A percentile compares a stretch with the other conserved stretches of the same genome.
Evolutionary conservation across 805 yeast species (phyloP).

Genomic region (Candida sakaeoensis): DNA sequence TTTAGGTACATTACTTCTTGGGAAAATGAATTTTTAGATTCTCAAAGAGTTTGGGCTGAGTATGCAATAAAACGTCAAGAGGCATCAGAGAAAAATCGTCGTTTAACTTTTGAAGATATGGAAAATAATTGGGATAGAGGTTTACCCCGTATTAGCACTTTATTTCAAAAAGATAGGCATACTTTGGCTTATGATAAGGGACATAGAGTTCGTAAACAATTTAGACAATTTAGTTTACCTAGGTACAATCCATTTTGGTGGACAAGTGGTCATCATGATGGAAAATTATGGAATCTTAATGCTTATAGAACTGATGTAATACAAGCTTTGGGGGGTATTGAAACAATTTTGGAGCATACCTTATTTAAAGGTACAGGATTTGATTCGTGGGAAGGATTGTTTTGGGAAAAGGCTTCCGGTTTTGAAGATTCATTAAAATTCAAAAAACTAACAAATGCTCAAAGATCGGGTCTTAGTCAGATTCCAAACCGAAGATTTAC

Average conservation of each 20-base stretch:
- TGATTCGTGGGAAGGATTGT: slow-evolving; percentile 96
- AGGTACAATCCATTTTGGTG: slow-evolving; percentile 93
- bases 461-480: slow-evolving; percentile 93
- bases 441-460: slow-evolving; percentile 95
- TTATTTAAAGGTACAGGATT: slow-evolving; percentile 96
- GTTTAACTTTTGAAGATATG: slow-evolving; percentile 87
- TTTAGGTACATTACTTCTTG: slow-evolving; percentile 91
- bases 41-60: slow-evolving; percentile 97
- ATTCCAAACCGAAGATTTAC: slow-evolving; percentile 97
- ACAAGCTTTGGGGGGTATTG: slow-evolving; percentile 96
- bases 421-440: slow-evolving; percentile 95
- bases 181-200: slow-evolving; percentile 95
- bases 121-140: slow-evolving; percentile 97
- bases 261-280: slow-evolving; percentile 91
- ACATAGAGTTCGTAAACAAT: slow-evolving; percentile 77
- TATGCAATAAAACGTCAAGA: slow-evolving; percentile 86
- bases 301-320: slow-evolving; percentile 94
- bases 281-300: slow-evolving; percentile 89
- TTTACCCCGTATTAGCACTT: slow-evolving; percentile 89
- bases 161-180: slow-evolving; percentile 92
- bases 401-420: slow-evolving; percentile 98
- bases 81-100: slow-evolving; percentile 78
- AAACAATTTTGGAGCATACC: slow-evolving; percentile 92
- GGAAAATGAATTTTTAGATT: slow-evolving; percentile 94
- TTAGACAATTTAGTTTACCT: slow-evolving; percentile 66